These are phyloP conservation scores for Phytophthora citrophthora DNA, from an alignment of 352 stramenopile genomes.

Conservation along the genomic window DNA sequence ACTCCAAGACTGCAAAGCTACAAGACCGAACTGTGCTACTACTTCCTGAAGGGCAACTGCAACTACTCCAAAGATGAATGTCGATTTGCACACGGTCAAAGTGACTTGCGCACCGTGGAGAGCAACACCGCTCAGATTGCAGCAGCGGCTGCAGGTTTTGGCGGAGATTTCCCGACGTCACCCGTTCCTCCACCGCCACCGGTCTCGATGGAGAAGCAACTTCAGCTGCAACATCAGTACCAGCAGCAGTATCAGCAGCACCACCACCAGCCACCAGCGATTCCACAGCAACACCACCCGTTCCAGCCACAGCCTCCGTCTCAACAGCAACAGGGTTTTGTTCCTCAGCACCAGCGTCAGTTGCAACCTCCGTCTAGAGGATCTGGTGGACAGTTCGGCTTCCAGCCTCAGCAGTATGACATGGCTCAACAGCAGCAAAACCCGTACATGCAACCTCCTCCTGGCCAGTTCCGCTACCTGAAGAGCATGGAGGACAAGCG, in stretches of 20 bases:
- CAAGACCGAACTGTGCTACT: conserved; percentile 91
- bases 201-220: conserved; percentile 51
- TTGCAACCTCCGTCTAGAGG: conserved; percentile 35
- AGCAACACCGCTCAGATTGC: conserved; percentile 83
- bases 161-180: conserved; percentile 30
- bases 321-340: conserved; percentile 41
- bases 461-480: conserved; percentile 67
- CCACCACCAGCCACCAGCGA: conserved; percentile 45
- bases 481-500: conserved; percentile 72
- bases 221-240: conserved; percentile 71
- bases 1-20: conserved; percentile 85
- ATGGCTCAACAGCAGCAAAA: conserved; percentile 42
- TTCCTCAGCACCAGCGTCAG: conserved; percentile 50
- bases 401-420: conserved; percentile 49
- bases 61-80: conserved; percentile 91
- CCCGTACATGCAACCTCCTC: conserved; percentile 36
- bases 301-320: conserved; percentile 37
- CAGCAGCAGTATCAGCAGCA: conserved; percentile 64
- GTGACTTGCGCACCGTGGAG: conserved; percentile 81
- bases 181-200: conserved; percentile 33
- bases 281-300: conserved; percentile 40
- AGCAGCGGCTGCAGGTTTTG: conserved; percentile 24
- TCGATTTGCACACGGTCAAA: conserved; percentile 86
- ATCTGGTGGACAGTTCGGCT: conserved; percentile 34
- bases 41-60: conserved; percentile 89